Base-by-base conservation (phyloP, 176 grass and related monocot genomes). In the Ananas comosus region DNA sequence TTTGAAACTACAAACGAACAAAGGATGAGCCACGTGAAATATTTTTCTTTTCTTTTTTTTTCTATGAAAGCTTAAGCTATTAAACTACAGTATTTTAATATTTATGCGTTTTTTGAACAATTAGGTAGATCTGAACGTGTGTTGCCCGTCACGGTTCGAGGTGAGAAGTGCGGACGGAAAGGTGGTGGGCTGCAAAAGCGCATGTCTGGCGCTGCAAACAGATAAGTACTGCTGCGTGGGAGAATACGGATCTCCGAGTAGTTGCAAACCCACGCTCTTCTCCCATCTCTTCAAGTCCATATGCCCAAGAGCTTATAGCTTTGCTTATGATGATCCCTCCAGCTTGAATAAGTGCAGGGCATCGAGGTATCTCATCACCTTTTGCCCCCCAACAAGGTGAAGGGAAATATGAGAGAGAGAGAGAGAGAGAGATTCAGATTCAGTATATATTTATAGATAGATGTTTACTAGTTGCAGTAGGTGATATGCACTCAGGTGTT, bases 201-300 rank as follows among this genome's bases (percentile, higher is more conserved):
- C 86, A 7, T 96, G 93, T 68, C 42, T 49, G 68, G 93, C 93
- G 48, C 78, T 96, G 65, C 61, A 73, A 9, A 66, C 53, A 4
- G 93, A 96, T 72, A 69, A 58, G 16, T 96, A 96, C 76, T 96
- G 93, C 83, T 96, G 93, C 78, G 89, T 76, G 0, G 93, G 93
- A 9, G 74, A 89, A 1, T 92, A 85, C 64, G 81, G 50, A 0
- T 83, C 89, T 56, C 79, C 86, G 52, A 33, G 76, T 11, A 76
- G 16, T 63, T 96, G 93, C 71, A 85, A 82, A 29, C 86, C 93
- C 2, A 96, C 58, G 13, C 70, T 96, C 0, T 96, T 89, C 81
- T 85, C 93, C 1, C 89, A 89, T 50, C 71, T 96, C 14, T 96
- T 96, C 89, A 92, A 96, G 86, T 82, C 89, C 14, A 85, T 96